A percentile compares a stretch with the other conserved stretches of the same genome.
These are phyloP conservation scores for Xylona heveae DNA, from an alignment of 495 filamentous ascomycete species.

Conservation along the genomic window DNA sequence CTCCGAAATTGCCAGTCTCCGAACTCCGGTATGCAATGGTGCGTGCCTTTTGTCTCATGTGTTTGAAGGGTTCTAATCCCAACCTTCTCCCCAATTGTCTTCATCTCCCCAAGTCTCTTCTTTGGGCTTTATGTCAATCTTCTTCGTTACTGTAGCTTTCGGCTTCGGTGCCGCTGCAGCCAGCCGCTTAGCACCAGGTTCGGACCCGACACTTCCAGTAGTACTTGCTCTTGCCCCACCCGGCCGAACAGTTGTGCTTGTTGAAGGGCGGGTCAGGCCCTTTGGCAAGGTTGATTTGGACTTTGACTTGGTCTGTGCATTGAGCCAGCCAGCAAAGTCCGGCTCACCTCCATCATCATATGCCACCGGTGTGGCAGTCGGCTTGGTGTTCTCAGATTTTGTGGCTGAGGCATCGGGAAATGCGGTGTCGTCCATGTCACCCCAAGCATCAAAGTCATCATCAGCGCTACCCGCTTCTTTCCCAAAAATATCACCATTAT, in stretches of 20 bases:
- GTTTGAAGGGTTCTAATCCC: too few relatives aligned
- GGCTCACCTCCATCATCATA: conserved; percentile 74
- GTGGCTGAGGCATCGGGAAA: conserved; percentile 2
- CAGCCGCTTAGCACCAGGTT: conserved; percentile 18
- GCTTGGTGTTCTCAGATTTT: conserved; percentile 6
- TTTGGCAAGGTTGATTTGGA: conserved; percentile 41
- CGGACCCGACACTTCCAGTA: conserved; percentile 12
- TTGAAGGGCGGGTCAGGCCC: conserved; percentile 37
- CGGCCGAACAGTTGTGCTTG: conserved; percentile 7
- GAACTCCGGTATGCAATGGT: too few relatives aligned
- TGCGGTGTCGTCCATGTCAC: conserved; percentile 27
- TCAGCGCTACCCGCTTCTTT: conserved; percentile 27
- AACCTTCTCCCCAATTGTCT: conserved; percentile 50
- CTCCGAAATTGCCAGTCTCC: too few relatives aligned
- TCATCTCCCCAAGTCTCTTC: conserved; percentile 27
- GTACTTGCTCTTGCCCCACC: conserved; percentile 13
- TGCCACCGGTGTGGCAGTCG: conserved; percentile 17
- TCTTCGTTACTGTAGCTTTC: conserved; percentile 21
- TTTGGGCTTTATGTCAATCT: conserved; percentile 31
- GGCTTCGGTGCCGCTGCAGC: conserved; percentile 15
- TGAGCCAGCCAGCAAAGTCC: conserved; percentile 85
- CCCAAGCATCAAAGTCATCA: conserved; percentile 45
- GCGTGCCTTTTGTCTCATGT: too few relatives aligned
- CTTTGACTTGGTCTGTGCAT: conserved; percentile 61
- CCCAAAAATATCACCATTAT: too few relatives aligned